These are phyloP conservation scores for Dactylella cylindrospora DNA, from an alignment of 2,329 filamentous ascomycete genomes.

Conservation along the genomic window DNA sequence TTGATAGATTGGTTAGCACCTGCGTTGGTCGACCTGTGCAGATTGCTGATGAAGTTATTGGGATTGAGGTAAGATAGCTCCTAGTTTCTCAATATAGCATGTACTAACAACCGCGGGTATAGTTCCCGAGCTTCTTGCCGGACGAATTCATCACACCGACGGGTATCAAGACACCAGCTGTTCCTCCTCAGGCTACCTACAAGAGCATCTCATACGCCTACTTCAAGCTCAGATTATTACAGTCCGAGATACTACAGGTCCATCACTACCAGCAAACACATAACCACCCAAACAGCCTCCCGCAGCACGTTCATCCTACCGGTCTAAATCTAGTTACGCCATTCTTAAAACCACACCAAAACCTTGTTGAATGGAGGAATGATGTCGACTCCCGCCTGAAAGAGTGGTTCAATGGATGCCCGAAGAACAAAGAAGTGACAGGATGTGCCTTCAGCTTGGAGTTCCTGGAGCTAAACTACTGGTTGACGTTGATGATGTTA, in stretches of 20 bases:
- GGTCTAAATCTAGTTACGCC: conserved; percentile 69
- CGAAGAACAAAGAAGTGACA: conserved; percentile 69
- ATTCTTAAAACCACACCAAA: conserved; percentile 79
- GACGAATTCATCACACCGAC: conserved; percentile 81
- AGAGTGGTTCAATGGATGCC: conserved; percentile 83
- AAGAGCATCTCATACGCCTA: conserved; percentile 92
- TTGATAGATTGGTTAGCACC: conserved; percentile 90
- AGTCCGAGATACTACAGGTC: conserved; percentile 93
- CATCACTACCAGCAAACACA: conserved; percentile 89
- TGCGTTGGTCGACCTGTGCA: conserved; percentile 92
- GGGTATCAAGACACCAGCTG: conserved; percentile 62
- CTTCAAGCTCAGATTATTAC: conserved; percentile 80
- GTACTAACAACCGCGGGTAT: conserved; percentile 10
- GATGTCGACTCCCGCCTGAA: conserved; percentile 81
- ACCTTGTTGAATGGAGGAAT: conserved; percentile 82
- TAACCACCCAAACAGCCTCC: conserved; percentile 42
- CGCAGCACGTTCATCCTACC: conserved; percentile 38
- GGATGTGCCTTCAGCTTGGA: conserved; percentile 87
- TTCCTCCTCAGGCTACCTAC: conserved; percentile 72
- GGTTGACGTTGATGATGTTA: conserved; percentile 94
- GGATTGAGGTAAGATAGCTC: conserved; percentile 64
- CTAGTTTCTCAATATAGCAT: conserved; percentile 5
- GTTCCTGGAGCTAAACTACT: conserved; percentile 93
- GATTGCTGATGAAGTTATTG: conserved; percentile 93
- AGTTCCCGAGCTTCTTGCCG: conserved; percentile 81